phyloP scores from a whole-genome alignment of 139 green algal genomes.

The Asterochloris sp. region DNA sequence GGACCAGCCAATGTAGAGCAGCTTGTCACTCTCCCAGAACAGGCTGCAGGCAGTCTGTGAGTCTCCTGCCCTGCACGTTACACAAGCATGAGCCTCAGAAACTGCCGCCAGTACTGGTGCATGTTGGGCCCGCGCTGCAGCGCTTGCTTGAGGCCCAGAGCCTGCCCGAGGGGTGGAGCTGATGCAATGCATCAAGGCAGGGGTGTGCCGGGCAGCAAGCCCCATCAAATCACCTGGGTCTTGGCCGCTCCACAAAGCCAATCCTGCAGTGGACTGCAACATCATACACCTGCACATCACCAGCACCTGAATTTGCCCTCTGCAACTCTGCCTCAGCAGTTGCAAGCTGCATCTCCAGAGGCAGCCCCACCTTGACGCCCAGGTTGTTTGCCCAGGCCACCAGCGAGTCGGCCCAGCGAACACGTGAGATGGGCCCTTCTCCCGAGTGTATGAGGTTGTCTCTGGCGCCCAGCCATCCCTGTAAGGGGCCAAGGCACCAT shows the following conservation, averaged over 20 bases:
- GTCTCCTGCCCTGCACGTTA: no score
- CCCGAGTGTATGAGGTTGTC: constrained; percentile 76
- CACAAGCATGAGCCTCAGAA: not conserved
- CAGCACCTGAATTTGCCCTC: not conserved
- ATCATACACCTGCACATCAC: constrained; percentile 71
- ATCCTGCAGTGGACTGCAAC: constrained; percentile 50
- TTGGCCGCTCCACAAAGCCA: constrained; percentile 22
- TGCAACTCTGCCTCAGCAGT: not conserved
- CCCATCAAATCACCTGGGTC: constrained; percentile 4
- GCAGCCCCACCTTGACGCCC: constrained; percentile 51
- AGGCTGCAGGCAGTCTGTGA: constrained; percentile 24
- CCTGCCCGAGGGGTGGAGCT: not conserved
- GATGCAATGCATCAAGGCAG: not conserved
- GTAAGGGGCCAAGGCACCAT: not conserved
- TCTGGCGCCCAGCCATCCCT: constrained; percentile 83
- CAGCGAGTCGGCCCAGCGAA: constrained; percentile 67
- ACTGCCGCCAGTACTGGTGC: no score
- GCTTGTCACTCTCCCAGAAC: constrained; percentile 56
- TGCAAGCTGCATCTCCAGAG: not conserved
- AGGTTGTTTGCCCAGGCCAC: constrained; percentile 86
- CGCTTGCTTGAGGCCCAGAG: no score
- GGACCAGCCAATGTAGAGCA: constrained; percentile 72
- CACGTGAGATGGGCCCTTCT: constrained; percentile 56
- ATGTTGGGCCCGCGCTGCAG: no score
- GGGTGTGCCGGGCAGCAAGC: not conserved